These are phyloP conservation scores for Sphenostylis stenocarpa DNA, from an alignment of 306 rosid species.

Conservation along the genomic window DNA sequence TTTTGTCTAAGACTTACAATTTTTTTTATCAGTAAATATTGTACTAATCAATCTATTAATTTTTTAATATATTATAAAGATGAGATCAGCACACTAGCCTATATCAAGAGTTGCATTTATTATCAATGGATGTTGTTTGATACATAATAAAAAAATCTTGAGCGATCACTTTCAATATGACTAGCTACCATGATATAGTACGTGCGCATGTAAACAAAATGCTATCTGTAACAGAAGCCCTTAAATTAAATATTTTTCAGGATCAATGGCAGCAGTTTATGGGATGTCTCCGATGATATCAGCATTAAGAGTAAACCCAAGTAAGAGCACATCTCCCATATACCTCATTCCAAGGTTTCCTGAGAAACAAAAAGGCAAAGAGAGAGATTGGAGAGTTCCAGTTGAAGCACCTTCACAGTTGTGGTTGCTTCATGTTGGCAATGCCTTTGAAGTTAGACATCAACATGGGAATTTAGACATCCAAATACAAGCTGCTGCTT, in stretches of 20 bases:
- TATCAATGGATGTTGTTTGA: neutral
- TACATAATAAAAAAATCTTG: neutral
- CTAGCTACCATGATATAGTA: neutral
- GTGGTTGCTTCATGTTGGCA: constrained; percentile 87
- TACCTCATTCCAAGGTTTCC: constrained; percentile 77
- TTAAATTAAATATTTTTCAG: constrained; percentile 37
- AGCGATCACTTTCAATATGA: neutral
- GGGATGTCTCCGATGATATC: constrained; percentile 89
- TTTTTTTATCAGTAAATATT: too few species aligned
- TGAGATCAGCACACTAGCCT: too few species aligned
- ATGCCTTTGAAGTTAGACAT: constrained; percentile 58
- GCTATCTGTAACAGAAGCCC: neutral
- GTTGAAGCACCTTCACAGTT: constrained; percentile 77
- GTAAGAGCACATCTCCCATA: constrained; percentile 64
- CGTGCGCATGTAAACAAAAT: neutral
- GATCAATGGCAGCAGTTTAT: constrained; percentile 80
- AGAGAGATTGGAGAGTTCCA: constrained; percentile 73
- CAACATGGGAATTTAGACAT: constrained; percentile 50
- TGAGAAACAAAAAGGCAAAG: neutral
- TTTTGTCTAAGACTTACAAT: neutral
- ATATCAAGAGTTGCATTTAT: neutral
- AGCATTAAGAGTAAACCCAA: constrained; percentile 74
- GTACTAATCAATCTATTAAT: too few species aligned
- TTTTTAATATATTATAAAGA: too few species aligned
- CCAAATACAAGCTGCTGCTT: constrained; percentile 71